A percentile compares a stretch with the other conserved stretches of the same genome.
Conservation (phyloP, 1,284 basidiomycete species). For the Ganoderma lucidum region DNA sequence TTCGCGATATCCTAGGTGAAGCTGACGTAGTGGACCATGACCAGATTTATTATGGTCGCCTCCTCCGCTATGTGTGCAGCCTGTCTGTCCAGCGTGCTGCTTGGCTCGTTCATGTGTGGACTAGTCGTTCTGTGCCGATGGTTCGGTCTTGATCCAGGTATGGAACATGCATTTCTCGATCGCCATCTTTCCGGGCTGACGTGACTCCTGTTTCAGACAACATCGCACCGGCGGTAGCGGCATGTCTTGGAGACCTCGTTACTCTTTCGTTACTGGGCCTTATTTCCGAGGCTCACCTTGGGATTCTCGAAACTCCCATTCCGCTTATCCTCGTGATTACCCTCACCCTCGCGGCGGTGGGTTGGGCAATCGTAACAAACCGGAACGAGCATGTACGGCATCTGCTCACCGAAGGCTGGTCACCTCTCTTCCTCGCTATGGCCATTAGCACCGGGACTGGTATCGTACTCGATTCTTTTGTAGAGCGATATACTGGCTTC, state of each 20-base stretch:
- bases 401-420: conserved; percentile 88
- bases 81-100: conserved; percentile 78
- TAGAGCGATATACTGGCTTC: conserved; percentile 87
- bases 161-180: conserved; percentile 30
- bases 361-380: conserved; percentile 62
- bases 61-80: conserved; percentile 92
- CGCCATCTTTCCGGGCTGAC: conserved; percentile 11
- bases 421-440: conserved; percentile 92
- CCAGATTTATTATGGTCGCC: conserved; percentile 84
- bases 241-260: conserved; percentile 92
- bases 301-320: conserved; percentile 64
- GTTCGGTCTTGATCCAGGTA: conserved; percentile 86
- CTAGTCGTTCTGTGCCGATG: conserved; percentile 84
- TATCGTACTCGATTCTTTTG: conserved; percentile 90
- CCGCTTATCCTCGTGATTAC: conserved; percentile 67
- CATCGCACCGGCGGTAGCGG: conserved; percentile 93
- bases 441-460: conserved; percentile 91
- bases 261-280: conserved; percentile 84
- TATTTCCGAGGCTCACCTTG: conserved; percentile 71
- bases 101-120: conserved; percentile 94
- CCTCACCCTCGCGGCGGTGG: conserved; percentile 63
- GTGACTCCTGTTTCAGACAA: conserved; percentile 68
- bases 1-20: background rate
- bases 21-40: background rate
- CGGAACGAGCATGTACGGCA: conserved; percentile 74